Evolutionary conservation across 2,329 filamentous ascomycete genomes (phyloP).

Genomic region (Penicillium sp.): DNA sequence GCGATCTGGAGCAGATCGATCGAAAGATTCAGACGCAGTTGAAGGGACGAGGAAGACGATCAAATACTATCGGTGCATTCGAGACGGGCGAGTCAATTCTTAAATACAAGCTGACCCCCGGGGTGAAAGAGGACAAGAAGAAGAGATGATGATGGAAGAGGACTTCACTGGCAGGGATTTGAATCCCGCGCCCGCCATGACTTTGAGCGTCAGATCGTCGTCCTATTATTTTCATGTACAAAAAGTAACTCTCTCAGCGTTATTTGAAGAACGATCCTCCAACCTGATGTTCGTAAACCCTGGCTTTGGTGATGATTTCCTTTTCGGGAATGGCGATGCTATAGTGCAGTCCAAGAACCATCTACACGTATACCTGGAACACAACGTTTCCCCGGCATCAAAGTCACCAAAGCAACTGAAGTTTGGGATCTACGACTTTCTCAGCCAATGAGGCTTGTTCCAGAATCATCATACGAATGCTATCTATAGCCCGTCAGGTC

Average conservation of each 20-base stretch:
- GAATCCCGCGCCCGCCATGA: no score
- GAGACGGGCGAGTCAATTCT: conserved; percentile 23
- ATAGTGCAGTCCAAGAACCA: no score
- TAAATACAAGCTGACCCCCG: conserved; percentile 12
- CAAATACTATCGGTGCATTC: conserved; percentile 14
- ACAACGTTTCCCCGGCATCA: not conserved
- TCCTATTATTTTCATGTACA: no score
- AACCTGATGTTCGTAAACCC: no score
- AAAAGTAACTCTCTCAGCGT: no score
- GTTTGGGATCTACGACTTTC: not conserved
- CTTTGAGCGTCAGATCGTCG: no score
- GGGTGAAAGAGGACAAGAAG: conserved; percentile 14
- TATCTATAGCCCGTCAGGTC: conserved; percentile 1
- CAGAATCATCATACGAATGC: conserved; percentile 2
- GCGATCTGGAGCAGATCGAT: conserved; percentile 75
- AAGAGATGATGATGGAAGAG: conserved; percentile 1
- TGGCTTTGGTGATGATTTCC: no score
- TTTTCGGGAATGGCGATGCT: no score
- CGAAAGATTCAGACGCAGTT: conserved; percentile 77
- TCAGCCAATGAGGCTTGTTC: not conserved
- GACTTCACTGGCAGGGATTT: no score
- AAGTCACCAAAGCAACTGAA: not conserved
- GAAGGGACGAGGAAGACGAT: conserved; percentile 56
- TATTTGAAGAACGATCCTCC: no score
- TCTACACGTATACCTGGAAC: not conserved